Percentiles rank a stretch among this genome's conserved stretches.
Conservation (phyloP, 2,329 filamentous ascomycete species). For the Chrysoporthe austroafricana region DNA sequence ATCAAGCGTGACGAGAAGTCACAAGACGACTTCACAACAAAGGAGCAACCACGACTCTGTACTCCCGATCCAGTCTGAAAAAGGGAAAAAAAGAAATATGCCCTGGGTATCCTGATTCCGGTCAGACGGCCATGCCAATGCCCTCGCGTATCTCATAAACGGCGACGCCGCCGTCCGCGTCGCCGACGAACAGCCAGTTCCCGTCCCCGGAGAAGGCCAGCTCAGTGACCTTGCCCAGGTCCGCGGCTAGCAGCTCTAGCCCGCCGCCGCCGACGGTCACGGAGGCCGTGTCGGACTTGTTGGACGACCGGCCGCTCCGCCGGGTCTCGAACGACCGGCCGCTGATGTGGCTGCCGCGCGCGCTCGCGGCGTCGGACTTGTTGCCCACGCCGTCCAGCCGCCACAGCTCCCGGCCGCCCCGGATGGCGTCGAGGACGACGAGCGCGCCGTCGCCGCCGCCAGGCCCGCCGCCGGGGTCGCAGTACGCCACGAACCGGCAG, state of each 20-base stretch:
- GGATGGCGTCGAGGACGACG: conserved; percentile 42
- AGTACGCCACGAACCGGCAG: conserved; percentile 46
- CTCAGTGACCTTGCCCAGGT: conserved; percentile 42
- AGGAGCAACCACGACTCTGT: neutral
- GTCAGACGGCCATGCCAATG: conserved; percentile 19
- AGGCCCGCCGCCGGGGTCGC: conserved; percentile 40
- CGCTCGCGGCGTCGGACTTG: neutral
- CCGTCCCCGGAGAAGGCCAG: conserved; percentile 45
- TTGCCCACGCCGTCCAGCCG: conserved; percentile 38
- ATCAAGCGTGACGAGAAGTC: neutral
- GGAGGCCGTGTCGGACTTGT: conserved; percentile 12
- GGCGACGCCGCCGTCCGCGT: conserved; percentile 39
- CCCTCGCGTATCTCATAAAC: conserved; percentile 42
- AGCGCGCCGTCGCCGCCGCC: conserved; percentile 38
- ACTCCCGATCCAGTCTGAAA: neutral
- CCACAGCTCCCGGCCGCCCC: conserved; percentile 43
- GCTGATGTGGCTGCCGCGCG: conserved; percentile 12
- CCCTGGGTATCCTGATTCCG: conserved; percentile 17
- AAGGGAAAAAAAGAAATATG: neutral
- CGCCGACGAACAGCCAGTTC: conserved; percentile 42
- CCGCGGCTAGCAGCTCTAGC: conserved; percentile 31
- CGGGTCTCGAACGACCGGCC: conserved; percentile 14
- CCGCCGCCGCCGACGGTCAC: neutral
- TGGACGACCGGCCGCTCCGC: conserved; percentile 17
- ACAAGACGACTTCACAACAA: neutral